Conservation (phyloP, 2,329 filamentous ascomycete species). For the Aspergillus luchuensis region DNA sequence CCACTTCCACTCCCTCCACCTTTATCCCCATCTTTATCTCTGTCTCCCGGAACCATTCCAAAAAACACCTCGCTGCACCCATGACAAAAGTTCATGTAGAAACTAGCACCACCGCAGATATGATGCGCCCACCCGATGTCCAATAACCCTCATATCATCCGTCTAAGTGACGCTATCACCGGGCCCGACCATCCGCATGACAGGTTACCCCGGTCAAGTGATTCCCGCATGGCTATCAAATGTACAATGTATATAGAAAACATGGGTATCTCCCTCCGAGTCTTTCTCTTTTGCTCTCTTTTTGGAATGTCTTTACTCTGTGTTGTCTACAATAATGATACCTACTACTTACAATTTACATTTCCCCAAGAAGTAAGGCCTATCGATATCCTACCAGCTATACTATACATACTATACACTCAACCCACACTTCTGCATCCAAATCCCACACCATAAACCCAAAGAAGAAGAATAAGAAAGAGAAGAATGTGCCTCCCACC, state of each 20-base stretch:
- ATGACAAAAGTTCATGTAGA: neutral
- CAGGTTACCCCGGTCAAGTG: constrained; percentile 16
- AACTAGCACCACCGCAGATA: neutral
- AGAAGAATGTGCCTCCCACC: neutral
- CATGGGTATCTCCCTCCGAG: neutral
- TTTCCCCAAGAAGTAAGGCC: too few species aligned
- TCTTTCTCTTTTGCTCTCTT: neutral
- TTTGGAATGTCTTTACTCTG: too few species aligned
- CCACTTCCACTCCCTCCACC: too few species aligned
- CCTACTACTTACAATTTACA: too few species aligned
- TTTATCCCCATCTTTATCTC: too few species aligned
- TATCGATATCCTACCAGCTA: too few species aligned
- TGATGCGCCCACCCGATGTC: neutral
- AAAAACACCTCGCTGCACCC: neutral
- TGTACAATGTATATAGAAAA: neutral
- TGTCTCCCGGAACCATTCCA: neutral
- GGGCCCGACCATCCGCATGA: constrained; percentile 16
- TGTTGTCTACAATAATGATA: too few species aligned
- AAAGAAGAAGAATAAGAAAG: neutral
- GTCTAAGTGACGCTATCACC: constrained; percentile 11
- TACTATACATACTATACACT: too few species aligned
- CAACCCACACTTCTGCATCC: neutral
- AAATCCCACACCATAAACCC: neutral
- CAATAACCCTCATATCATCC: neutral
- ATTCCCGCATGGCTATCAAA: constrained; percentile 2